phyloP scores from a whole-genome alignment of 192 early-diverging fungal species.

The Pilaira anomala region DNA sequence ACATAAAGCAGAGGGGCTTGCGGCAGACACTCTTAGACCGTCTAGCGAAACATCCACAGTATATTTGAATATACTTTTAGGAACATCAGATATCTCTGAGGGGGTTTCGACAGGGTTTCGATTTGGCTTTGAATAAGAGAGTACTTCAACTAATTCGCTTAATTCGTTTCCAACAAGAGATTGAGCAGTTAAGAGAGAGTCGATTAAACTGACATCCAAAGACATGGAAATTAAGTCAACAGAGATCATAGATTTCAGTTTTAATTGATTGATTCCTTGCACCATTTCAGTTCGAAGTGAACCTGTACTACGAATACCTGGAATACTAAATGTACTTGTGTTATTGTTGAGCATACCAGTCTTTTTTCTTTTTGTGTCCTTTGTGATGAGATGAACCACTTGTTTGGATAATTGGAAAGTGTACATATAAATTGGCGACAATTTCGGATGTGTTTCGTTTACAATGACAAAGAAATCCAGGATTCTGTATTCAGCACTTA shows the following conservation, averaged over 20 bases:
- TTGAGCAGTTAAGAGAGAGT: constrained; percentile 77
- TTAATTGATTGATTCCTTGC: constrained; percentile 30
- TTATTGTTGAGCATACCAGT: constrained; percentile 35
- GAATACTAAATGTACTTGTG: constrained; percentile 50
- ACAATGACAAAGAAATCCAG: constrained; percentile 52
- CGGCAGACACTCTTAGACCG: constrained; percentile 58
- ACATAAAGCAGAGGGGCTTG: constrained; percentile 53
- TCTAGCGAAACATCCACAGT: constrained; percentile 57
- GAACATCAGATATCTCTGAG: background rate
- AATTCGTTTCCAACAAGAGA: constrained; percentile 70
- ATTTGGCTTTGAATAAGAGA: constrained; percentile 36
- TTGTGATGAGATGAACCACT: constrained; percentile 48
- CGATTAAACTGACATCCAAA: constrained; percentile 66
- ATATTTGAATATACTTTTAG: constrained; percentile 31
- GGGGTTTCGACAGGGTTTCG: constrained; percentile 16
- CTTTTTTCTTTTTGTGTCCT: background rate
- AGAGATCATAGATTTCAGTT: constrained; percentile 49
- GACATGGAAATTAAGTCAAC: constrained; percentile 52
- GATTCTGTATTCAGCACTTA: constrained; percentile 57
- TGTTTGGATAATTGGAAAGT: constrained; percentile 51
- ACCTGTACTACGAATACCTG: constrained; percentile 49
- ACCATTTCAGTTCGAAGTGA: constrained; percentile 32
- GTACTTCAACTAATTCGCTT: constrained; percentile 69
- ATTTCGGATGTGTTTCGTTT: constrained; percentile 39
- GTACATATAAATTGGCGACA: constrained; percentile 39